Evolutionary conservation across 768 basidiomycete species (phyloP).

Genomic region (Clitopilus passeckerianus): DNA sequence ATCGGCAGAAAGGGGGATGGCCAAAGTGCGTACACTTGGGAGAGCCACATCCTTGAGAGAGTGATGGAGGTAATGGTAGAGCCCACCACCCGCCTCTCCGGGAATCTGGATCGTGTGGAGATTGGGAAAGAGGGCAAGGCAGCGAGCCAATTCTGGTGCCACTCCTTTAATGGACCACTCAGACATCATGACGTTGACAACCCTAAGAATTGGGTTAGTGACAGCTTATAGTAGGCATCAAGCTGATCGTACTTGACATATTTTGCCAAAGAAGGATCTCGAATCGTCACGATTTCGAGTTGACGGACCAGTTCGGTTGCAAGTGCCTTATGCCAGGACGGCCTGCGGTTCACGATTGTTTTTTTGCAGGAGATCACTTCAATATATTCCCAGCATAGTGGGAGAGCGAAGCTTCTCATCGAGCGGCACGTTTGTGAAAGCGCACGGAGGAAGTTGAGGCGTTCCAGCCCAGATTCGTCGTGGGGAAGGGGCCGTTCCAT

Average conservation of each 20-base stretch:
- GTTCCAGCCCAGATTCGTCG: constrained; percentile 4
- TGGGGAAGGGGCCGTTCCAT: background rate
- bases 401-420: constrained; percentile 11
- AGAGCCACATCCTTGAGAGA: background rate
- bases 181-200: background rate
- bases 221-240: background rate
- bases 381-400: constrained; percentile 12
- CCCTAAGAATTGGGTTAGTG: background rate
- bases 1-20: background rate
- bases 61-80: background rate
- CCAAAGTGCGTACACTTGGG: background rate
- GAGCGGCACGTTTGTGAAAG: constrained; percentile 16
- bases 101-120: background rate
- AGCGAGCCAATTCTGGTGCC: background rate
- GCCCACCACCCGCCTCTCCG: background rate
- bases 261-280: background rate
- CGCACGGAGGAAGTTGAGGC: constrained; percentile 4
- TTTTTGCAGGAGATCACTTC: constrained; percentile 10
- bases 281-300: background rate
- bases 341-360: background rate
- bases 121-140: background rate
- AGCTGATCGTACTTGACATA: background rate
- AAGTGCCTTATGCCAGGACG: constrained; percentile 2
- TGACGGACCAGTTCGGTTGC: constrained; percentile 6
- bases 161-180: background rate